These are phyloP conservation scores for Diaporthe capsici DNA, from an alignment of 2,329 filamentous ascomycete genomes.

Conservation along the genomic window DNA sequence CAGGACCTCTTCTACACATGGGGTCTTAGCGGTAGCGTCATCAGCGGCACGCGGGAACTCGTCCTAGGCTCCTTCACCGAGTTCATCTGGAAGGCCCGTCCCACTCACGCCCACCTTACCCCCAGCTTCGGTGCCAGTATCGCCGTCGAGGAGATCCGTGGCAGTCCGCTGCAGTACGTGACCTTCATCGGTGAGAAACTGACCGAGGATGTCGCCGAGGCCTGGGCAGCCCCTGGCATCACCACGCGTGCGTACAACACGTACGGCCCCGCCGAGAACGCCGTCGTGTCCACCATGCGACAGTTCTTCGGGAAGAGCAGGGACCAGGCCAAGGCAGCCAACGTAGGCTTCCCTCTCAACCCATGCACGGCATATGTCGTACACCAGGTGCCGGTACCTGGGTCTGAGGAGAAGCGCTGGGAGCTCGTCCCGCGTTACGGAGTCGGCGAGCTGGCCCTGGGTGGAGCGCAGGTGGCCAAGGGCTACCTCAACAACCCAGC, in stretches of 20 bases:
- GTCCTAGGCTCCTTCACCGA: constrained; percentile 64
- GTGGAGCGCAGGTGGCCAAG: constrained; percentile 43
- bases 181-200: constrained; percentile 54
- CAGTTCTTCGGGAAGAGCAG: constrained; percentile 23
- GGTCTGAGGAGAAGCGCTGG: constrained; percentile 20
- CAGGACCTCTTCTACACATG: constrained; percentile 77
- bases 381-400: constrained; percentile 16
- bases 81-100: constrained; percentile 27
- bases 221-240: constrained; percentile 52
- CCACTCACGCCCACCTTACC: constrained; percentile 33
- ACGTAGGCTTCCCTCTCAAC: constrained; percentile 39
- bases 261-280: constrained; percentile 34
- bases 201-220: constrained; percentile 50
- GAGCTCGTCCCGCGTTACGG: constrained; percentile 32
- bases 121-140: constrained; percentile 41
- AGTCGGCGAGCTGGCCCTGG: constrained; percentile 36
- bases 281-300: constrained; percentile 48
- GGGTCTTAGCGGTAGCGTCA: constrained; percentile 72
- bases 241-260: constrained; percentile 42
- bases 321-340: constrained; percentile 53
- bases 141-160: constrained; percentile 41
- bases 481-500: constrained; percentile 37
- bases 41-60: constrained; percentile 68
- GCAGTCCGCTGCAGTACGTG: constrained; percentile 42
- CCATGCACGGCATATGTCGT: constrained; percentile 33